Evolutionary conservation across 2,329 filamentous ascomycete genomes (phyloP).

Genomic region (Penicillium frequentans): DNA sequence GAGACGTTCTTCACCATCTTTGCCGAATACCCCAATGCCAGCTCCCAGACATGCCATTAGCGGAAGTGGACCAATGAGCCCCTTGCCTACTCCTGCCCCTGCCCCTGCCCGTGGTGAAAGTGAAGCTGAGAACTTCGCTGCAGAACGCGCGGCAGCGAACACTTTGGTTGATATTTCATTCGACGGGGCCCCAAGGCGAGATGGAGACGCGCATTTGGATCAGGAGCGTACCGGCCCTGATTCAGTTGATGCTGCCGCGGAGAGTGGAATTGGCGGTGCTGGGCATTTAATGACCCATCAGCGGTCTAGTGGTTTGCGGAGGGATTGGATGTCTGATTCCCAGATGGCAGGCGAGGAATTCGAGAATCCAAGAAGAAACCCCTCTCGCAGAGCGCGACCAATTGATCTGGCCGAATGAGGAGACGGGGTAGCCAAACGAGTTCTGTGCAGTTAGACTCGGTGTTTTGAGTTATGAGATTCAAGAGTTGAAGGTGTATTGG

Average conservation of each 20-base stretch:
- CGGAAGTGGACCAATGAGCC: neutral
- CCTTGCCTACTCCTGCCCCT: neutral
- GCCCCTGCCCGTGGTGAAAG: neutral
- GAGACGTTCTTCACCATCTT: neutral
- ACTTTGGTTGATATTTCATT: neutral
- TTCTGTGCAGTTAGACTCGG: neutral
- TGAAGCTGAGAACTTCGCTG: neutral
- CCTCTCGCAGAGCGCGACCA: slow-evolving; percentile 2
- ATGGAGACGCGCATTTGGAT: neutral
- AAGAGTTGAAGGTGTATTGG: no score
- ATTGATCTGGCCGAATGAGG: neutral
- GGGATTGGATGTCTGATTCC: neutral
- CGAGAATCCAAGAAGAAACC: slow-evolving; percentile 1
- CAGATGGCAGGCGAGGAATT: neutral
- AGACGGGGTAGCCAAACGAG: neutral
- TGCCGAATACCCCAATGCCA: neutral
- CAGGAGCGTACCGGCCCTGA: neutral
- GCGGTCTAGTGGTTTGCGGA: neutral
- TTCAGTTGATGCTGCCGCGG: neutral
- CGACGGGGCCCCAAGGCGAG: neutral
- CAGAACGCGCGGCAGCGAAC: neutral
- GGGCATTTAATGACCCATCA: neutral
- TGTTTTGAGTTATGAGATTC: neutral
- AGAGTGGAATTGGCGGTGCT: neutral
- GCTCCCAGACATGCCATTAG: neutral